Evolutionary conservation across 441 rosid species (phyloP), one percentile per base, ranked within the genome.

Genomic region (Erysimum pusillum): DNA sequence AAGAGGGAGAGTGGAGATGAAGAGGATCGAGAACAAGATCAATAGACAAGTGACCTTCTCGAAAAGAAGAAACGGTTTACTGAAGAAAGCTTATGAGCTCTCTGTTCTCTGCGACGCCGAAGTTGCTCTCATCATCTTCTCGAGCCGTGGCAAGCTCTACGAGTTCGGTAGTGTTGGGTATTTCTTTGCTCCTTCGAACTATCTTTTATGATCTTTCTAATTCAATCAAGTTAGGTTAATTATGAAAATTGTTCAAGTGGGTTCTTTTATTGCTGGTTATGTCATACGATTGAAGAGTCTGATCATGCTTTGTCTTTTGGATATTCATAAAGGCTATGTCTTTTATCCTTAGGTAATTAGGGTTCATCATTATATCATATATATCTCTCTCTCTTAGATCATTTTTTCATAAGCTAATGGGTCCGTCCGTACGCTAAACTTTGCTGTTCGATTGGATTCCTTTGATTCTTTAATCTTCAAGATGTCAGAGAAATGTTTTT

Each of bases 41-140:
- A 89, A 87, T 76, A 76, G 94, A 64, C 94, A 89, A 52, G 94
- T 90, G 11, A 90, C 94, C 34, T 90, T 90, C 82, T 88, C 92
- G 9, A 89, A 89, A 73, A 80, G 94, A 75, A 86, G 94, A 53
- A 86, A 85, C 46, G 94, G 94, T 44, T 73, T 89, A 72, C 75
- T 89, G 57, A 89, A 89, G 85, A 89, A 89, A 86, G 94, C 94
- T 73, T 87, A 87, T 49, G 94, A 89, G 71, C 94, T 89, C 57
- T 89, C 94, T 77, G 91, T 89, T 44, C 91, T 89, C 0, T 89
- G 94, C 13, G 94, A 89, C 79, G 91, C 91, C 25, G 94, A 89
- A 54, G 83, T 89, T 76, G 94, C 92, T 38, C 92, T 90, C 28
- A 88, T 90, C 71, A 73, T 90, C 80, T 90, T 90, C 88, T 90